phyloP scores from a whole-genome alignment of 768 basidiomycete genomes.

The Termitomyces sp. region DNA sequence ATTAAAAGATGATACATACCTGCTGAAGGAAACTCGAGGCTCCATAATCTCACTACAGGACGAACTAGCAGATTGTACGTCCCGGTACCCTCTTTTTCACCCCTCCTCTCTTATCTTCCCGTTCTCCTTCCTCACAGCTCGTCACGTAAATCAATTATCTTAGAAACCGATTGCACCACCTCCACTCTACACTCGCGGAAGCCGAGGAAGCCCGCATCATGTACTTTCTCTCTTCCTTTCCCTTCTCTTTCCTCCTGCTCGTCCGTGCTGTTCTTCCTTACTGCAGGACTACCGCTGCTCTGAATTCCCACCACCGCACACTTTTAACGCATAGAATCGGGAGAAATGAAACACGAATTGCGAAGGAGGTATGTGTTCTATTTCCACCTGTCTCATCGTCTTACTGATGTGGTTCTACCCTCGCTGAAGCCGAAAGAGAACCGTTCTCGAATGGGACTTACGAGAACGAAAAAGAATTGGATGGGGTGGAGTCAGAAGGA shows the following conservation, averaged over 20 bases:
- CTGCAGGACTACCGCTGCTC: background rate
- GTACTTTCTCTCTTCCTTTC: background rate
- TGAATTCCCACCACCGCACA: background rate
- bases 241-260: background rate
- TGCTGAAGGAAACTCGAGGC: slow-evolving; percentile 18
- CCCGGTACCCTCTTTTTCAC: too few species aligned
- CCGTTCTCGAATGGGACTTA: background rate
- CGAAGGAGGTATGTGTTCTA: background rate
- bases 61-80: slow-evolving; percentile 25
- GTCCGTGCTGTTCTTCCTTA: too few species aligned
- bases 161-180: slow-evolving; percentile 32
- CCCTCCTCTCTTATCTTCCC: background rate
- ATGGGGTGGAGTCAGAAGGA: background rate
- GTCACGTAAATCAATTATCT: slow-evolving; percentile 35
- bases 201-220: background rate
- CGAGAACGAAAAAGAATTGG: background rate
- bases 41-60: slow-evolving; percentile 22
- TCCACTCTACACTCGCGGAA: slow-evolving; percentile 29
- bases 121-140: slow-evolving; percentile 20
- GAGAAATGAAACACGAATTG: background rate
- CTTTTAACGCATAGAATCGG: background rate
- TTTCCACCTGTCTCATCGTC: background rate
- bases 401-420: background rate
- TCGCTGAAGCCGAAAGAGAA: slow-evolving; percentile 3
- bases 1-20: slow-evolving; percentile 18